A percentile compares a stretch with the other conserved stretches of the same genome.
Conservation (phyloP, 2,329 filamentous ascomycete species). For the Hypoxylon sp. region DNA sequence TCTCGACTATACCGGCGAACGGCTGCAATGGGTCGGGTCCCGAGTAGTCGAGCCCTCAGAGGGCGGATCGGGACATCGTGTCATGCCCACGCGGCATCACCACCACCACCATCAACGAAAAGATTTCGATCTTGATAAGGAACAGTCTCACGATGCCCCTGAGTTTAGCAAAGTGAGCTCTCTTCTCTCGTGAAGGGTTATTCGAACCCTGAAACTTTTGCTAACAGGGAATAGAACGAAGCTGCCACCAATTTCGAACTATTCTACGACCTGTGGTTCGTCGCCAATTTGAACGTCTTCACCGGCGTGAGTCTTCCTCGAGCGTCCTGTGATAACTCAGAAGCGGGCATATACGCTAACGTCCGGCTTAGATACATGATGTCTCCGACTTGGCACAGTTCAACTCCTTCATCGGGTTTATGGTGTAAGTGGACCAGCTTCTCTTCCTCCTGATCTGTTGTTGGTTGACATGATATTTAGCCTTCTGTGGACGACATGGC, state of each 20-base stretch:
- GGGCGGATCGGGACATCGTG: slow-evolving; percentile 20
- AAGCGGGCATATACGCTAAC: background rate
- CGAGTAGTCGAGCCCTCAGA: slow-evolving; percentile 32
- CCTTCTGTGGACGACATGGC: slow-evolving; percentile 74
- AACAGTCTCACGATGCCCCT: slow-evolving; percentile 19
- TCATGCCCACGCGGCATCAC: slow-evolving; percentile 23
- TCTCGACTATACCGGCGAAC: slow-evolving; percentile 38
- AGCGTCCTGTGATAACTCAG: background rate
- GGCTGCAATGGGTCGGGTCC: slow-evolving; percentile 35
- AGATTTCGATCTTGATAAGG: slow-evolving; percentile 5
- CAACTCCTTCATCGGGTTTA: slow-evolving; percentile 61
- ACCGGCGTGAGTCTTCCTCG: slow-evolving; percentile 49
- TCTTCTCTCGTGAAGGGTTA: background rate
- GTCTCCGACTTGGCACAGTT: slow-evolving; percentile 38
- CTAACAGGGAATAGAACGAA: slow-evolving; percentile 33
- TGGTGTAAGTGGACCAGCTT: slow-evolving; percentile 45
- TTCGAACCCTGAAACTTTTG: background rate
- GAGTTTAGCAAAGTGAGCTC: slow-evolving; percentile 35
- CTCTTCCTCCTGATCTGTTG: slow-evolving; percentile 37
- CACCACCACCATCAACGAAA: slow-evolving; percentile 17
- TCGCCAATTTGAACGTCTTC: slow-evolving; percentile 72
- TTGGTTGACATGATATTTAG: slow-evolving; percentile 46
- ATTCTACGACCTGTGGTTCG: slow-evolving; percentile 68
- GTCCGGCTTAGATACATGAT: slow-evolving; percentile 38
- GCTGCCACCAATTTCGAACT: slow-evolving; percentile 47